phyloP scores from a whole-genome alignment of 306 rosid species.

The Lathyrus tuberosus region DNA sequence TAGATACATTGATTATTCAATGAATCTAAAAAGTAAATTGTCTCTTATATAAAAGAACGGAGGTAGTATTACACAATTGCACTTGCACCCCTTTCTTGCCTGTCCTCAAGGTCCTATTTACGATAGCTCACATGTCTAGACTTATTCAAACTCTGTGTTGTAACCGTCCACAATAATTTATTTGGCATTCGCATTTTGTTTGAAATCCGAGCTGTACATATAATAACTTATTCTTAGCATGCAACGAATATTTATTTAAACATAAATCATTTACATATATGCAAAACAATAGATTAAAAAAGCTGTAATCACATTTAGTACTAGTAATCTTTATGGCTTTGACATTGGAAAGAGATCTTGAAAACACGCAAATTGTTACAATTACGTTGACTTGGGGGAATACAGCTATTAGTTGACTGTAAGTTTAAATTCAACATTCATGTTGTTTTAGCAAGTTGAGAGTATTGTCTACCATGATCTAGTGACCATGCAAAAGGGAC shows the following conservation, averaged over 20 bases:
- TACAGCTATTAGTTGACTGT: not conserved
- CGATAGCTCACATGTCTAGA: not conserved
- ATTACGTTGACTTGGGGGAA: conserved; percentile 2
- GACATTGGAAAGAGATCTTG: conserved; percentile 4
- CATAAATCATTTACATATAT: not conserved
- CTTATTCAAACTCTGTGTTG: not conserved
- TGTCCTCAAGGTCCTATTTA: too few relatives aligned
- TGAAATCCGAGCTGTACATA: not conserved
- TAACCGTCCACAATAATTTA: not conserved
- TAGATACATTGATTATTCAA: too few relatives aligned
- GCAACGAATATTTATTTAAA: not conserved
- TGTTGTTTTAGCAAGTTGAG: not conserved
- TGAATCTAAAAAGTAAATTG: too few relatives aligned
- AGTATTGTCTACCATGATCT: not conserved
- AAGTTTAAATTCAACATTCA: conserved; percentile 4
- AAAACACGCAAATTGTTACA: not conserved
- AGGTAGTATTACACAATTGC: too few relatives aligned
- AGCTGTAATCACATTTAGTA: not conserved
- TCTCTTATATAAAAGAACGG: too few relatives aligned
- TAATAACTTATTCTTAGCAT: not conserved
- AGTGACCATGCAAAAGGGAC: conserved; percentile 7
- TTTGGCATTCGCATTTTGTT: not conserved
- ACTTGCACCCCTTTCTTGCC: too few relatives aligned
- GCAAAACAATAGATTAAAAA: not conserved
- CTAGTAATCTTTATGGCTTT: not conserved